These are phyloP conservation scores for Rhodotorula sp. DNA, from an alignment of 1,284 basidiomycete species.

Conservation along the genomic window DNA sequence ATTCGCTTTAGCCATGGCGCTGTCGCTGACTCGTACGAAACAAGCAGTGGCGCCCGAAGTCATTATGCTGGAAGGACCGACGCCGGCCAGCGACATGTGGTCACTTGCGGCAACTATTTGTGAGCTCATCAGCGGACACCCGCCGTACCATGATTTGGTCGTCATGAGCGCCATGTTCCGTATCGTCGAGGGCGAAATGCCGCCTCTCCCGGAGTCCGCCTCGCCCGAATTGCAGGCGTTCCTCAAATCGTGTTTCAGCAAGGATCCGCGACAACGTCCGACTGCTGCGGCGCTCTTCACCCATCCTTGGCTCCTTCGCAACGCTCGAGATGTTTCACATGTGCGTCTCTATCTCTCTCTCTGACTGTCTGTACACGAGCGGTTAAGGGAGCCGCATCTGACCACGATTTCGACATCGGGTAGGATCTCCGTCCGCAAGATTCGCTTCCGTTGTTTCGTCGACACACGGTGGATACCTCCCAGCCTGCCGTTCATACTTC, in stretches of 20 bases:
- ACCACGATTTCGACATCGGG: neutral
- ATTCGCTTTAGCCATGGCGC: neutral
- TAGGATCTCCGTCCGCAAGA: constrained; percentile 83
- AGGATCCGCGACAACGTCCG: constrained; percentile 72
- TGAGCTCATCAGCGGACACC: constrained; percentile 85
- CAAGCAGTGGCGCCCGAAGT: constrained; percentile 79
- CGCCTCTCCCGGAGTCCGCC: constrained; percentile 75
- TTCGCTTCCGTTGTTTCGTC: constrained; percentile 86
- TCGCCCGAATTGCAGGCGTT: constrained; percentile 75
- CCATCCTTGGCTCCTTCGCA: constrained; percentile 81
- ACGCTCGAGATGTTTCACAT: constrained; percentile 65
- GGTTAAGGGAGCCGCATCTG: constrained; percentile 36
- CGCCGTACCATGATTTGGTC: constrained; percentile 73
- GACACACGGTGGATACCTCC: constrained; percentile 46
- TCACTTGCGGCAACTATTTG: constrained; percentile 90
- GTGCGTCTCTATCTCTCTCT: constrained; percentile 77
- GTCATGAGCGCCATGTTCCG: constrained; percentile 68
- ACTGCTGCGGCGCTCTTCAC: constrained; percentile 79
- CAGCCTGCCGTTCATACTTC: too few relatives aligned
- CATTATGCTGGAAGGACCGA: constrained; percentile 68
- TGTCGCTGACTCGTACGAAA: neutral
- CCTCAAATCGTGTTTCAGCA: constrained; percentile 78
- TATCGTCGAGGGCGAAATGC: constrained; percentile 83
- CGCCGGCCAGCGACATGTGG: constrained; percentile 70
- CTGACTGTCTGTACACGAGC: constrained; percentile 74